Evolutionary conservation across 331 rosid genomes (phyloP), one percentile per base, ranked within the genome.

Genomic region (Rhamnella rubrinervis): DNA sequence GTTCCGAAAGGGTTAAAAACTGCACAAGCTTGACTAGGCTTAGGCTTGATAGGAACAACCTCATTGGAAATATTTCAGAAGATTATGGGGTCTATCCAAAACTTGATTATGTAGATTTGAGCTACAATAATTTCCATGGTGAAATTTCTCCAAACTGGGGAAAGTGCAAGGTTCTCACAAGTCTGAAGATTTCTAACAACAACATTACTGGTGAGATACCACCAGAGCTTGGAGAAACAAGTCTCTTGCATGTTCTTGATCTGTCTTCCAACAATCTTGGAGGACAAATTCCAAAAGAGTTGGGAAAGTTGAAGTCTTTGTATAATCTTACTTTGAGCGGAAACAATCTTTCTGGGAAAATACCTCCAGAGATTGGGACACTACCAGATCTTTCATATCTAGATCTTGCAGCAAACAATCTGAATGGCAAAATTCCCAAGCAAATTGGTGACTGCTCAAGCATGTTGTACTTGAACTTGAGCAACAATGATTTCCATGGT

Each of bases 161-260:
- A 2, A 40, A 64, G 25, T 73, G 71, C 25, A 23, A 26, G 47
- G 49, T 63, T 55, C 57, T 73, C 26, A 73, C 21, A 7, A 73
- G 70, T 49, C 26, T 73, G 49, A 73, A 73, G 26, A 53, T 73
- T 17, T 73, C 77, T 20, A 41, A 65, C 49, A 73, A 63, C 59
- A 17, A 73, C 31, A 53, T 73, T 65, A 5, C 38, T 23, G 77
- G 71, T 31, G 56, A 55, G 49, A 64, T 73, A 18, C 77, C 71
- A 40, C n/a, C 16, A 17, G 65, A 65, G 62, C 57, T 73, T 64
- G 77, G 65, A 73, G 71, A 73, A 55, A 53, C 77, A 39, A 73
- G 55, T 44, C 51, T 40, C 14, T 28, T 73, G 21, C 70, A 65
- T 55, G 58, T 63, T 10, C 65, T 73, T 41, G 71, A 63, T 26